phyloP scores from a whole-genome alignment of 73 alveolate genomes.

The Paramecium primaurelia region DNA sequence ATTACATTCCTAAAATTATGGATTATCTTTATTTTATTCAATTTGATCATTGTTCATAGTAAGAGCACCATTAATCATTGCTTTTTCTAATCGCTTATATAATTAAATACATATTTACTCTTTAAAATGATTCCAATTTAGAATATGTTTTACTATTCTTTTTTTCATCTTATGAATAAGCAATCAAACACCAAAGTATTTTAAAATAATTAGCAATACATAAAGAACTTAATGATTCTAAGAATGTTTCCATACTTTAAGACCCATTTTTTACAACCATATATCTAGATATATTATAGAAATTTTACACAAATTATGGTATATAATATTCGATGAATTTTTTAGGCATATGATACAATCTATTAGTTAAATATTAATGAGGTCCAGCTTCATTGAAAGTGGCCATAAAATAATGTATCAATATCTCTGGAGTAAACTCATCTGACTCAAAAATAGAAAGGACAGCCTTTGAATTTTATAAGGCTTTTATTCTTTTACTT shows the following conservation, averaged over 20 bases:
- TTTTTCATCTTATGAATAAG: slow-evolving; percentile 17
- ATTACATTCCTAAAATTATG: background rate
- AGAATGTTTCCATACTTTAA: slow-evolving; percentile 31
- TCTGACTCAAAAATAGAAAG: slow-evolving; percentile 4
- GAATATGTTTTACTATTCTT: background rate
- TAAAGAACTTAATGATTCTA: background rate
- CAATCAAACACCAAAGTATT: slow-evolving; percentile 20
- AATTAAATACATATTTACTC: background rate
- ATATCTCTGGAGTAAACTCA: slow-evolving; percentile 21
- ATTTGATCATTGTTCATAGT: background rate
- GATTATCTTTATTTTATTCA: background rate
- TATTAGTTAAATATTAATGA: slow-evolving; percentile 13
- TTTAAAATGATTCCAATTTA: background rate
- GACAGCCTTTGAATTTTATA: background rate
- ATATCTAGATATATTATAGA: background rate
- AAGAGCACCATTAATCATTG: slow-evolving; percentile 22
- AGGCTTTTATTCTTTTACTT: background rate
- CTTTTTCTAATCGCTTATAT: background rate
- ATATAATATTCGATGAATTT: slow-evolving; percentile 20
- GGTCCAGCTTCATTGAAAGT: slow-evolving; percentile 51
- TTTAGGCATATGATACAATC: slow-evolving; percentile 39
- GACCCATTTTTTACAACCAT: slow-evolving; percentile 37
- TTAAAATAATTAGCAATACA: background rate
- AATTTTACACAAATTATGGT: slow-evolving; percentile 13
- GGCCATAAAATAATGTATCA: slow-evolving; percentile 45